A percentile compares a stretch with the other conserved stretches of the same genome.
phyloP scores from a whole-genome alignment of 75 land plant genomes.

The Pinus taeda region DNA sequence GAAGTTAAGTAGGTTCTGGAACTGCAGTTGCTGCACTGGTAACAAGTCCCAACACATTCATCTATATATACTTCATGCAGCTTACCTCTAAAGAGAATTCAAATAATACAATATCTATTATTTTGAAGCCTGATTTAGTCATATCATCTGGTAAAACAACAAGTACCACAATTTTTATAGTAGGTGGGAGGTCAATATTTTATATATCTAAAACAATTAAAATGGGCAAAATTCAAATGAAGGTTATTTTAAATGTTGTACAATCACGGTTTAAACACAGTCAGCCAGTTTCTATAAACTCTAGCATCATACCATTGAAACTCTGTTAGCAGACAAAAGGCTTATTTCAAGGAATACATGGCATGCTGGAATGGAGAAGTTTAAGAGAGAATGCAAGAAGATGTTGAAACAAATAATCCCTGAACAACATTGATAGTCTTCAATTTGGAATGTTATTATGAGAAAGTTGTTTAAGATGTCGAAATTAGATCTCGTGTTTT shows the following conservation, averaged over 20 bases:
- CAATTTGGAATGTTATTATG: not conserved
- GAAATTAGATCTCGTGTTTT: not conserved
- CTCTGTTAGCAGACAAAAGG: not conserved
- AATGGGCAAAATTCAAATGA: not conserved
- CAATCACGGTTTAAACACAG: not conserved
- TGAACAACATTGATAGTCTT: not conserved
- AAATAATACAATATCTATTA: not conserved
- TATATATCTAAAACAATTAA: not conserved
- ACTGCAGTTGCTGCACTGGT: not conserved
- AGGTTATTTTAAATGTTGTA: not conserved
- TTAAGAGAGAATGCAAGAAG: not conserved
- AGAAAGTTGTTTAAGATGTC: not conserved
- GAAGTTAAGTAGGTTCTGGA: not conserved
- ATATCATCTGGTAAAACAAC: not conserved
- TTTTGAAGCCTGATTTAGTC: not conserved
- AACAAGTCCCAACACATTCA: not conserved
- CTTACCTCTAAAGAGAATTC: not conserved
- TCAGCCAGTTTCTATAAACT: not conserved
- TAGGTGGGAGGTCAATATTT: too few relatives aligned
- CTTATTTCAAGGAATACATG: not conserved
- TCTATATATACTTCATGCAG: not conserved
- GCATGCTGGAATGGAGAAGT: constrained; percentile 2
- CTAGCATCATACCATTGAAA: not conserved
- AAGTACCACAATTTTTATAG: not conserved
- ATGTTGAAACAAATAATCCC: not conserved